Base-by-base conservation (phyloP, 2,329 filamentous ascomycete species). In the Cordyceps cateniannulata region DNA sequence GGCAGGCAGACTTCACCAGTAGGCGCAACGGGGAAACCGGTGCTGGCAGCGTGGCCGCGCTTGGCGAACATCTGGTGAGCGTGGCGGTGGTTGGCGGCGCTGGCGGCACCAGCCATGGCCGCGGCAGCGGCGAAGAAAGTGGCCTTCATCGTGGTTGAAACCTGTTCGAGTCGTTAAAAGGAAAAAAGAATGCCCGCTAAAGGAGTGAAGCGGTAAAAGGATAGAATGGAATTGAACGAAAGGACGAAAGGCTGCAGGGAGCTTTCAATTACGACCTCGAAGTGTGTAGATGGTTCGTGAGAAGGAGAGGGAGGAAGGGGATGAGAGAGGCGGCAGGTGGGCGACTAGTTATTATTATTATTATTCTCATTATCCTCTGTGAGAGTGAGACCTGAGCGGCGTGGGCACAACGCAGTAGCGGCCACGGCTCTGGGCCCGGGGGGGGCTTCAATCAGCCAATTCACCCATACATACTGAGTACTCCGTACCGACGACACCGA, bases 101-200 rank as follows among this genome's bases (percentile, higher is more conserved):
- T 80, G 74, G 77, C 86, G 73, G 79, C 78, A 69, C 77, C 80
- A 67, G 78, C 82, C 72, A 82, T 75, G 71, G 78, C 85, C 74
- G 79, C 87, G 75, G 77, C 81, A 74, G 86, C 85, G 74, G 87
- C 82, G 68, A 90, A 75, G 70, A 89, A 73, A 71, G 81, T 80
- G 71, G 81, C 85, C 88, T 90, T 95, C 90, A 95, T 95, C 47
- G 71, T 88, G 78, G 72, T 68, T 62, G 68, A 65, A 68, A 67
- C 65, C 73, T 68, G 68, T 71, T 67, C 67, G 27, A 68, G 60
- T 56, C 47, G 44, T 62, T 4, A 52, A 50, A 63, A 61, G 42
- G 27, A 42, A 65, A 71, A 88, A 89, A 77, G 86, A 90, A 80
- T 86, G 87, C 84, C 89, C 89, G 89, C 89, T 92, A 79, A 93